Conservation (phyloP, 2,329 filamentous ascomycete species). For the Phyllosticta citribraziliensis region DNA sequence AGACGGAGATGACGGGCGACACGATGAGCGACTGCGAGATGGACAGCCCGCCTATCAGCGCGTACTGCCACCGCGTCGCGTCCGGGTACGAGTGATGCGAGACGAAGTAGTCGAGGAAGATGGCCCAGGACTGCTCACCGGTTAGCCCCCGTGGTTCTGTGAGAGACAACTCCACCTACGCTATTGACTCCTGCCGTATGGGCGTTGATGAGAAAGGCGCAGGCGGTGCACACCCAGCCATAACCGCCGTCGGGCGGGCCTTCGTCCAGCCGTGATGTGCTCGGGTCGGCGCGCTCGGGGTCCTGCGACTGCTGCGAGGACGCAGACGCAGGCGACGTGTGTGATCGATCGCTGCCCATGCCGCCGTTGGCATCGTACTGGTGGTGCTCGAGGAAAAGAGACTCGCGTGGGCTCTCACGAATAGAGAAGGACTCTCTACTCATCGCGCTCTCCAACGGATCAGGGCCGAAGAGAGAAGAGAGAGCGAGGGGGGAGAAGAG, state of each 20-base stretch:
- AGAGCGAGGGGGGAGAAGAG: not conserved
- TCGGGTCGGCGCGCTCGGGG: not conserved
- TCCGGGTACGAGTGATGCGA: not conserved
- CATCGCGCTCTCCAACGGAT: not conserved
- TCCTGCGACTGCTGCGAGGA: not conserved
- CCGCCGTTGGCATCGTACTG: not conserved
- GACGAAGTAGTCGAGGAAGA: conserved; percentile 5
- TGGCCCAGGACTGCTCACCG: not conserved
- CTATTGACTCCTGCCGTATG: conserved; percentile 24
- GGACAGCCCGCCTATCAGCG: conserved; percentile 27
- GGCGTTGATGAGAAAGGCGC: conserved; percentile 20
- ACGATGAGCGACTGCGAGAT: conserved; percentile 19
- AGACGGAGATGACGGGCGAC: conserved; percentile 17
- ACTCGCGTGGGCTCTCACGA: not conserved
- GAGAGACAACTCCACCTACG: conserved; percentile 3
- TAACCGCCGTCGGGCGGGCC: conserved; percentile 24
- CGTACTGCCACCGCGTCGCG: conserved; percentile 23
- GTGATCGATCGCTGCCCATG: not conserved
- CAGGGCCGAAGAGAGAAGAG: not conserved
- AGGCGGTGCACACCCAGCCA: conserved; percentile 25
- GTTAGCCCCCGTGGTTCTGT: no score
- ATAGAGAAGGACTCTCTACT: not conserved
- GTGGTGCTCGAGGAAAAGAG: not conserved
- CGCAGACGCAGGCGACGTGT: not conserved
- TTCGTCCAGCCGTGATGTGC: not conserved